Percentiles rank a stretch among this genome's conserved stretches.
Conservation (phyloP, 1,139 yeast genomes). For the Debaryomycetaceae sp. region DNA sequence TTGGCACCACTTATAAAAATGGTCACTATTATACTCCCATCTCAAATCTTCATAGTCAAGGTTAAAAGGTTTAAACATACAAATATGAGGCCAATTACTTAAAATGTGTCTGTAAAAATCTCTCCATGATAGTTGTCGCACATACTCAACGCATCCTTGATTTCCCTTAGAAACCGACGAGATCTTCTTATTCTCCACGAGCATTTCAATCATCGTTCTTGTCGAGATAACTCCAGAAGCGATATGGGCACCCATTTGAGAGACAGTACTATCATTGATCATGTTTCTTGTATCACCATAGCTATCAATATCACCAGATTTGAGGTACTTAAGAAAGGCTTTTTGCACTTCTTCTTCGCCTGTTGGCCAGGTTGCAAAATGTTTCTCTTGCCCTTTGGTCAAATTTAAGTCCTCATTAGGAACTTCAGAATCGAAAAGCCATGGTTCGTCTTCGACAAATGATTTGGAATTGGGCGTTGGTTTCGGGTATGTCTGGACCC, state of each 20-base stretch:
- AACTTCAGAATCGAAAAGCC: not conserved
- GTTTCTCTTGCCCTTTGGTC: not conserved
- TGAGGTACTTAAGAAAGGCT: conserved; percentile 27
- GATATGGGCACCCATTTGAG: conserved; percentile 45
- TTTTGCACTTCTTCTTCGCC: conserved; percentile 37
- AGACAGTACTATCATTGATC: conserved; percentile 29
- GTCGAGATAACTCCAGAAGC: conserved; percentile 47
- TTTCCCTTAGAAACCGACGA: conserved; percentile 24
- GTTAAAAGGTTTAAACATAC: conserved; percentile 49
- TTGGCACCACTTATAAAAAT: conserved; percentile 45
- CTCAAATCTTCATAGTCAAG: conserved; percentile 33
- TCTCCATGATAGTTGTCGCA: conserved; percentile 57
- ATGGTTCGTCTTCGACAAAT: not conserved
- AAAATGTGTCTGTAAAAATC: conserved; percentile 53
- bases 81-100: conserved; percentile 48
- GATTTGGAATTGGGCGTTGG: conserved; percentile 2
- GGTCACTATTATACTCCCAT: conserved; percentile 40
- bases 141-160: conserved; percentile 37
- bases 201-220: conserved; percentile 30
- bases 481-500: not conserved
- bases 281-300: conserved; percentile 27
- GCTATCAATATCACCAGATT: conserved; percentile 19
- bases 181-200: conserved; percentile 20
- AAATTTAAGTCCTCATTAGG: conserved; percentile 1
- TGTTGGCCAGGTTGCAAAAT: conserved; percentile 20